phyloP scores from a whole-genome alignment of 2,329 filamentous ascomycete species.

The Aureobasidium uvarum region DNA sequence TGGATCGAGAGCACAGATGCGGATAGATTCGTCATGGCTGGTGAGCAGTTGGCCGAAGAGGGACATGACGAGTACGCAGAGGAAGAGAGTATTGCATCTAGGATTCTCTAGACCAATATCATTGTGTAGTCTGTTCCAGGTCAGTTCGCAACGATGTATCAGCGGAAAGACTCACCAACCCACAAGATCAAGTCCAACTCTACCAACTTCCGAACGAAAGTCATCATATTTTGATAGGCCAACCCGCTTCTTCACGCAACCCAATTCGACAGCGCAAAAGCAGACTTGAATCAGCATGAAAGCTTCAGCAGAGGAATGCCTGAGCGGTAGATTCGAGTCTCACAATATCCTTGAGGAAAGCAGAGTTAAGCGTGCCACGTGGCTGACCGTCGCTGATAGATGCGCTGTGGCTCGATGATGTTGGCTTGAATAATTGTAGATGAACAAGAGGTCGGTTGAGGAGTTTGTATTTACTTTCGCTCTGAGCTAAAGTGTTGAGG shows the following conservation, averaged over 20 bases:
- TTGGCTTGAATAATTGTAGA: background rate
- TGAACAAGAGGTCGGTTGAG: background rate
- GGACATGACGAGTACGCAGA: background rate
- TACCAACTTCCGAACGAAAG: background rate
- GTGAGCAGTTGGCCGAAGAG: constrained; percentile 21
- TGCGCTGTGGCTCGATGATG: background rate
- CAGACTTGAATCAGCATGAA: constrained; percentile 7
- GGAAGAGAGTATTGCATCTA: background rate
- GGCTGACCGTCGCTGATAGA: constrained; percentile 1
- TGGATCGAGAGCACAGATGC: constrained; percentile 28
- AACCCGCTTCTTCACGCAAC: constrained; percentile 4
- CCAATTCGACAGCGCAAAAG: background rate
- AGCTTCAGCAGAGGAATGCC: constrained; percentile 1
- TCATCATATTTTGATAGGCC: background rate
- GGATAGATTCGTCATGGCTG: constrained; percentile 23
- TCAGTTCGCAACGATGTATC: background rate
- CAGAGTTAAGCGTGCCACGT: background rate
- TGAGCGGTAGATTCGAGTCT: background rate
- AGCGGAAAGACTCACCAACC: background rate
- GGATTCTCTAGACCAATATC: background rate
- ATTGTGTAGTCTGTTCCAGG: background rate
- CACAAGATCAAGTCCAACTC: background rate
- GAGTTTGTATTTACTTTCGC: background rate
- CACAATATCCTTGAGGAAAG: constrained; percentile 3
- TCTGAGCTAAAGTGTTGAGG: background rate